Percentiles rank a stretch among this genome's conserved stretches.
Evolutionary conservation across 2,329 filamentous ascomycete genomes (phyloP).

Genomic region (Trichoderma lentiforme): DNA sequence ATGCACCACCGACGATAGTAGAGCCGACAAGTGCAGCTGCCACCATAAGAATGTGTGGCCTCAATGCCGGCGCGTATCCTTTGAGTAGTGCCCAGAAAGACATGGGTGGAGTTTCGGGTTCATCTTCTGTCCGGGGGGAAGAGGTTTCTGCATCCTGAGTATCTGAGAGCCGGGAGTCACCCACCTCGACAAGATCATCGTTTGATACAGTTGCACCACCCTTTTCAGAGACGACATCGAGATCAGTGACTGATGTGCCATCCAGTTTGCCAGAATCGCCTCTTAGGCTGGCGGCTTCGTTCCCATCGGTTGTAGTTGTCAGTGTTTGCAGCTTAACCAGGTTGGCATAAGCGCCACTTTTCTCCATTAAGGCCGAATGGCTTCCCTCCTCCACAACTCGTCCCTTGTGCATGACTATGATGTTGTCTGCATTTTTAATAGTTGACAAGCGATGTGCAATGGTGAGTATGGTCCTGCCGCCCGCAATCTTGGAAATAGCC

Average conservation of each 20-base stretch:
- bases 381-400: slow-evolving; percentile 59
- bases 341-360: slow-evolving; percentile 47
- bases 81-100: neutral
- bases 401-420: slow-evolving; percentile 61
- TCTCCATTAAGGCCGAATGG: slow-evolving; percentile 54
- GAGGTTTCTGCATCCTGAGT: neutral
- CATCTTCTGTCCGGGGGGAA: neutral
- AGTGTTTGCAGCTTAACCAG: slow-evolving; percentile 37
- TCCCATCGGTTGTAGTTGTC: slow-evolving; percentile 4
- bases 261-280: neutral
- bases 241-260: neutral
- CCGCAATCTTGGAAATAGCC: slow-evolving; percentile 37
- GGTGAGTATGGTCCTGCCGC: slow-evolving; percentile 58
- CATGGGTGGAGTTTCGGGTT: neutral
- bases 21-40: slow-evolving; percentile 35
- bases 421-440: slow-evolving; percentile 60
- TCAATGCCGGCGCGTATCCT: slow-evolving; percentile 5
- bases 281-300: neutral
- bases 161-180: neutral
- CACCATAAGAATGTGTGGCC: slow-evolving; percentile 28
- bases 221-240: neutral
- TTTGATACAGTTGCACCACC: neutral
- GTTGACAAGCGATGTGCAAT: slow-evolving; percentile 63
- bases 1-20: slow-evolving; percentile 48
- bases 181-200: neutral